A percentile compares a stretch with the other conserved stretches of the same genome.
Conservation (phyloP, 2,329 filamentous ascomycete genomes). For the Talaromyces atroroseus region DNA sequence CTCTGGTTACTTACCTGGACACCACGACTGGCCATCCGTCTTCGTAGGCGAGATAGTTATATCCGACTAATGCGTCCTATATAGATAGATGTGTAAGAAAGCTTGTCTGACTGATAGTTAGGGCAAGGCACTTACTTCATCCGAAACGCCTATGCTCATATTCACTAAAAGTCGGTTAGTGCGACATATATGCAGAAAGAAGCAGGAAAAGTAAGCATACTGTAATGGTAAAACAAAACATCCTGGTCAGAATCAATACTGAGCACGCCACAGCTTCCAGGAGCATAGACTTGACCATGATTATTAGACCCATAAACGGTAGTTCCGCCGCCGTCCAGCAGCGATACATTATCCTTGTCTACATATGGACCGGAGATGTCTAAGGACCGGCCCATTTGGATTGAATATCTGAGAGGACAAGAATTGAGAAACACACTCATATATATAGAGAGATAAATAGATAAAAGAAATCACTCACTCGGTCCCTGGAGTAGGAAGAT, state of each 20-base stretch:
- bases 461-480: not conserved
- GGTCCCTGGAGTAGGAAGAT: conserved; percentile 21
- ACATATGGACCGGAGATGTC: conserved; percentile 30
- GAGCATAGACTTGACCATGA: conserved; percentile 31
- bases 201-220: conserved; percentile 17
- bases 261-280: conserved; percentile 33
- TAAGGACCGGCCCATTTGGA: conserved; percentile 32
- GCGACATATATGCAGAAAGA: not conserved
- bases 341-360: conserved; percentile 23
- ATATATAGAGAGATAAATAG: not conserved
- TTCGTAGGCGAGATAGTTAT: conserved; percentile 32
- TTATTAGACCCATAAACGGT: conserved; percentile 35
- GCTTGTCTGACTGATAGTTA: not conserved
- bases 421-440: not conserved
- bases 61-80: conserved; percentile 34
- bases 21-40: conserved; percentile 31
- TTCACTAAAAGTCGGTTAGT: conserved; percentile 23
- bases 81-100: conserved; percentile 12
- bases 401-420: conserved; percentile 24
- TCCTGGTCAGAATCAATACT: conserved; percentile 23
- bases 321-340: conserved; percentile 30
- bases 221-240: conserved; percentile 37
- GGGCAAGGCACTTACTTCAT: conserved; percentile 17
- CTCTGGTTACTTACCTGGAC: not conserved
- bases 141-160: conserved; percentile 25